Conservation (phyloP, 805 yeast species). For the Candida lessepsii region DNA sequence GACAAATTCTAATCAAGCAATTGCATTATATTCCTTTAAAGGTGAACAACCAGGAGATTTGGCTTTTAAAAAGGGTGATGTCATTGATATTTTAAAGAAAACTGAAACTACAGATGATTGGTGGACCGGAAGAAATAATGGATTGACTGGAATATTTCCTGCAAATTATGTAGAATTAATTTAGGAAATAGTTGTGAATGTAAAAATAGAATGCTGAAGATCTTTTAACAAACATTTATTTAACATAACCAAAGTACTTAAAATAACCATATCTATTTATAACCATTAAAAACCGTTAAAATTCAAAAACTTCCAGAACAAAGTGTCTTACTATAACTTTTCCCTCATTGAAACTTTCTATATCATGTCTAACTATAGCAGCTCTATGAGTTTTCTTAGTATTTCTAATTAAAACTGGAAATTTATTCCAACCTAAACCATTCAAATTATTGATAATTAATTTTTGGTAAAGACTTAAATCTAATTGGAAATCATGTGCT, state of each 20-base stretch:
- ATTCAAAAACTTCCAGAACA: slow-evolving; percentile 37
- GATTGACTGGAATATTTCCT: slow-evolving; percentile 90
- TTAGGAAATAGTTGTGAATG: slow-evolving; percentile 18
- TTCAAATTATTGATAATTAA: slow-evolving; percentile 58
- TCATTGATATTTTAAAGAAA: slow-evolving; percentile 80
- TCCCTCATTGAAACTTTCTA: slow-evolving; percentile 62
- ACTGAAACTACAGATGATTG: slow-evolving; percentile 91
- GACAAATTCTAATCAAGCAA: slow-evolving; percentile 67
- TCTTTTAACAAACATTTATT: too few species aligned
- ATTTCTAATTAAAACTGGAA: slow-evolving; percentile 63
- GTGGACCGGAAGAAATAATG: slow-evolving; percentile 95
- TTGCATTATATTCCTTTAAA: slow-evolving; percentile 82
- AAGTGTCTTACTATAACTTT: slow-evolving; percentile 65
- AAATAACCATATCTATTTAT: too few species aligned
- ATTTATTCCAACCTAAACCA: slow-evolving; percentile 63
- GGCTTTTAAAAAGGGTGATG: slow-evolving; percentile 92
- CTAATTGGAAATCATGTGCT: slow-evolving; percentile 30
- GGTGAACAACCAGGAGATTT: slow-evolving; percentile 95
- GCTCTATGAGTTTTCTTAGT: slow-evolving; percentile 79
- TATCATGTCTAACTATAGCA: slow-evolving; percentile 63
- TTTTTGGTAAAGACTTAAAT: slow-evolving; percentile 44
- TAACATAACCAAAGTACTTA: not conserved
- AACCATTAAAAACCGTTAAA: not conserved
- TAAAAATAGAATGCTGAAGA: not conserved
- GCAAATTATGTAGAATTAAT: slow-evolving; percentile 91